Conservation (phyloP, 2,329 filamentous ascomycete species). For the Fusarium sp. region DNA sequence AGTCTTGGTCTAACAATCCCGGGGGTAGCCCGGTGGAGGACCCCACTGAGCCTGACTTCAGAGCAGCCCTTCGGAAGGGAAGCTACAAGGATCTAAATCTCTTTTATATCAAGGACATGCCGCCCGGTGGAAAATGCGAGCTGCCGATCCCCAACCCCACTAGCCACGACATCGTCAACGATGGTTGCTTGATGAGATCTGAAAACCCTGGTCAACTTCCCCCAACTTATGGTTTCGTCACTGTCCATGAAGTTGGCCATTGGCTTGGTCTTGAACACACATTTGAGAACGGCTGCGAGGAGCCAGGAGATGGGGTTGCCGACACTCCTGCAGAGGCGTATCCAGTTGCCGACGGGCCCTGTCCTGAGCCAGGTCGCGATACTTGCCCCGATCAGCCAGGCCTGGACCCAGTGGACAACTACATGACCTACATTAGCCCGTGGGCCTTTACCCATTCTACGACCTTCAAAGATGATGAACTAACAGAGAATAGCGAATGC, state of each 20-base stretch:
- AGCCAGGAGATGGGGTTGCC: constrained; percentile 22
- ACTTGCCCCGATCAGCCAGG: constrained; percentile 27
- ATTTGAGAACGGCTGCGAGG: constrained; percentile 22
- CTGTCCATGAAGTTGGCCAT: constrained; percentile 24
- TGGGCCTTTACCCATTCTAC: background rate
- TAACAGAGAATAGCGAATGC: constrained; percentile 7
- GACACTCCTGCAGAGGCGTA: constrained; percentile 20
- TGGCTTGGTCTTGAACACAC: constrained; percentile 31
- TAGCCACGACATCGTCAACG: background rate
- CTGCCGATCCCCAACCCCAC: constrained; percentile 18
- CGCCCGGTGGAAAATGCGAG: constrained; percentile 9
- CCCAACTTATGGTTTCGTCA: background rate
- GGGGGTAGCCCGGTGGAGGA: background rate
- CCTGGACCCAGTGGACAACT: constrained; percentile 19
- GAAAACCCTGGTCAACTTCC: background rate
- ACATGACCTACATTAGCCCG: constrained; percentile 12
- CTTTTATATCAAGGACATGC: constrained; percentile 9
- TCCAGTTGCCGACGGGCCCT: background rate
- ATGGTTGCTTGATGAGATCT: constrained; percentile 22
- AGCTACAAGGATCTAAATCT: constrained; percentile 25
- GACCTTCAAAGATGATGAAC: background rate
- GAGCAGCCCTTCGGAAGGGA: constrained; percentile 15
- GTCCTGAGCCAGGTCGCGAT: constrained; percentile 7
- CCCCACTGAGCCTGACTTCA: background rate
- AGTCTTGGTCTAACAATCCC: constrained; percentile 4